These are phyloP conservation scores for Emergomyces pasteurianus DNA, from an alignment of 2,329 filamentous ascomycete species.

Conservation along the genomic window DNA sequence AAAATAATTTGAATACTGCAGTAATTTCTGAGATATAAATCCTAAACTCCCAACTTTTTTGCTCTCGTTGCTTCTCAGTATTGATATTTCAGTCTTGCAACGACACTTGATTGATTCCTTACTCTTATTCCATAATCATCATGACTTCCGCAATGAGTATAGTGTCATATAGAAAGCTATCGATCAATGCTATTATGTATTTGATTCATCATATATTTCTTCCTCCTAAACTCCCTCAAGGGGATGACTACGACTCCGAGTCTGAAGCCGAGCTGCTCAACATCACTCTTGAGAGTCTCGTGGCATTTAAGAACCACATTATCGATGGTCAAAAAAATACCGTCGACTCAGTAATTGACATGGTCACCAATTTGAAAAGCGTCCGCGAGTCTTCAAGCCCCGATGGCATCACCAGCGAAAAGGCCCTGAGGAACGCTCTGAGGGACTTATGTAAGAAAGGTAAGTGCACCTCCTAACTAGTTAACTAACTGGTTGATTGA, in stretches of 20 bases:
- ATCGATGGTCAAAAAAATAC: background rate
- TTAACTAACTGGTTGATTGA: background rate
- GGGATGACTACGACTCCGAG: conserved; percentile 18
- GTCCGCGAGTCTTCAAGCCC: background rate
- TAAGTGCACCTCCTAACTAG: background rate
- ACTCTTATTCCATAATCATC: too few species aligned
- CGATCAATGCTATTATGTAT: too few species aligned
- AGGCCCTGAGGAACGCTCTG: conserved; percentile 2
- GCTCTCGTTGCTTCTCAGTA: too few species aligned
- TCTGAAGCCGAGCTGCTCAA: conserved; percentile 18
- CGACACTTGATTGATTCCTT: too few species aligned
- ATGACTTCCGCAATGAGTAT: background rate
- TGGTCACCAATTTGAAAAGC: conserved; percentile 8
- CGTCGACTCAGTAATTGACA: conserved; percentile 5
- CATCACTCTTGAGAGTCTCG: conserved; percentile 11
- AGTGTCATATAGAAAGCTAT: background rate
- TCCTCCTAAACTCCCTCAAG: conserved; percentile 36
- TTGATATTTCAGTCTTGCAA: too few species aligned
- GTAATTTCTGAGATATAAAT: too few species aligned
- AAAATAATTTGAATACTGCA: too few species aligned
- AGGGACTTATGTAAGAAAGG: conserved; percentile 4
- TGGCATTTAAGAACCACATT: conserved; percentile 10
- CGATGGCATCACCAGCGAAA: conserved; percentile 3
- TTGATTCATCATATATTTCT: conserved; percentile 39
- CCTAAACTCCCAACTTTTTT: too few species aligned